Conservation (phyloP, 805 yeast species). For the Cyberlindnera xishuangbannaensis region DNA sequence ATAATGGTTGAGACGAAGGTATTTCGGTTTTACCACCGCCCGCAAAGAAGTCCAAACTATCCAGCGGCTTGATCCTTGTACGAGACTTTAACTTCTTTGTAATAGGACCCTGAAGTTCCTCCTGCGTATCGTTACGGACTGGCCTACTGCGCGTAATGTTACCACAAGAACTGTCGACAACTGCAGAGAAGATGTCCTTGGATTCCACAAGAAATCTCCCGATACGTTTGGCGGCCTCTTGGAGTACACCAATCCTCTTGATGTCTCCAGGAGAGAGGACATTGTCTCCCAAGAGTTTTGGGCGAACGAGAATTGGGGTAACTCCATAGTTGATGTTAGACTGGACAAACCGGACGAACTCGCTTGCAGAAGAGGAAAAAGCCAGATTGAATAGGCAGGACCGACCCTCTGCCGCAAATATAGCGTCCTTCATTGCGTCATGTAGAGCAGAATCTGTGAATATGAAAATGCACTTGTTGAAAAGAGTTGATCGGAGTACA, state of each 20-base stretch:
- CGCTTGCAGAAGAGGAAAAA: too few relatives aligned
- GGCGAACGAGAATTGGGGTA: too few relatives aligned
- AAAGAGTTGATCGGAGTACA: constrained; percentile 19
- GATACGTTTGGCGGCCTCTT: constrained; percentile 7
- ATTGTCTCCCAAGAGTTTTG: too few relatives aligned
- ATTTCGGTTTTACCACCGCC: constrained; percentile 28
- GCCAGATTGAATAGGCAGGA: background rate
- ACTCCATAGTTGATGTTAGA: too few relatives aligned
- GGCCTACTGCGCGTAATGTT: constrained; percentile 5
- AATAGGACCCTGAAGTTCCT: constrained; percentile 5
- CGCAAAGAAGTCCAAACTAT: constrained; percentile 33
- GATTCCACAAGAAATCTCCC: constrained; percentile 20
- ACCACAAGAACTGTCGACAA: constrained; percentile 14
- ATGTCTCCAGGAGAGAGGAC: background rate
- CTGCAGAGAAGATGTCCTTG: constrained; percentile 26
- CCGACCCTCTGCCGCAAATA: too few relatives aligned
- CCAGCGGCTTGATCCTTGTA: constrained; percentile 27
- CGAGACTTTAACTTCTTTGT: constrained; percentile 12
- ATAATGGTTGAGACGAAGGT: constrained; percentile 1
- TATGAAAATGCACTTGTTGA: constrained; percentile 23
- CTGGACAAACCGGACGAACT: too few relatives aligned
- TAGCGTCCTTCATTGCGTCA: background rate
- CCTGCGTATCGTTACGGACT: too few relatives aligned
- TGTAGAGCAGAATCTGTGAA: constrained; percentile 12
- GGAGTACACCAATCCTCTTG: background rate